Conservation (phyloP, 108 stramenopile species). For the Skeletonema menzelii region DNA sequence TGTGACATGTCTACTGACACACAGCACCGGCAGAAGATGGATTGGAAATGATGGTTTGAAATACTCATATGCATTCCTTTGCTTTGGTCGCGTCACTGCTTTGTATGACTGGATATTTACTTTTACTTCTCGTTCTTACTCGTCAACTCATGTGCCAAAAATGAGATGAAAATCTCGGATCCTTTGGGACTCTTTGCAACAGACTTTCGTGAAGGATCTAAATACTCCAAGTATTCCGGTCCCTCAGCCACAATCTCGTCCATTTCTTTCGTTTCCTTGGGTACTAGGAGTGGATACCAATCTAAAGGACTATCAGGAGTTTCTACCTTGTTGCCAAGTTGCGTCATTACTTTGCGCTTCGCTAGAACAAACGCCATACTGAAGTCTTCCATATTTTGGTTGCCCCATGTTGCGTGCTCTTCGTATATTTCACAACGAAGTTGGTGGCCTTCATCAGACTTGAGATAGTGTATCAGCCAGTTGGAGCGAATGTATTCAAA, state of each 20-base stretch:
- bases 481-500: conserved; percentile 44
- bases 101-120: background rate
- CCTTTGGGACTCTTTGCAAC: conserved; percentile 29
- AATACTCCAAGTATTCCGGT: conserved; percentile 35
- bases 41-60: too few species aligned
- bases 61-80: too few species aligned
- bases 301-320: conserved; percentile 34
- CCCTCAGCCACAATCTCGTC: conserved; percentile 32
- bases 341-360: conserved; percentile 35
- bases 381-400: conserved; percentile 60
- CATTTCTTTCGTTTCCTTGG: conserved; percentile 7
- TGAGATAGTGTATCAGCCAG: conserved; percentile 62
- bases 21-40: too few species aligned
- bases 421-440: conserved; percentile 83
- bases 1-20: too few species aligned
- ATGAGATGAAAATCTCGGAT: conserved; percentile 34
- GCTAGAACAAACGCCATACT: conserved; percentile 61
- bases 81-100: too few species aligned
- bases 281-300: conserved; percentile 47
- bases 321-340: conserved; percentile 39
- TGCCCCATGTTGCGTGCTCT: conserved; percentile 73
- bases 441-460: conserved; percentile 36
- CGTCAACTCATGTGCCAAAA: conserved; percentile 27
- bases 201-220: conserved; percentile 26
- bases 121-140: background rate